phyloP scores from a whole-genome alignment of 495 filamentous ascomycete genomes.

The Baudoinia panamericana region DNA sequence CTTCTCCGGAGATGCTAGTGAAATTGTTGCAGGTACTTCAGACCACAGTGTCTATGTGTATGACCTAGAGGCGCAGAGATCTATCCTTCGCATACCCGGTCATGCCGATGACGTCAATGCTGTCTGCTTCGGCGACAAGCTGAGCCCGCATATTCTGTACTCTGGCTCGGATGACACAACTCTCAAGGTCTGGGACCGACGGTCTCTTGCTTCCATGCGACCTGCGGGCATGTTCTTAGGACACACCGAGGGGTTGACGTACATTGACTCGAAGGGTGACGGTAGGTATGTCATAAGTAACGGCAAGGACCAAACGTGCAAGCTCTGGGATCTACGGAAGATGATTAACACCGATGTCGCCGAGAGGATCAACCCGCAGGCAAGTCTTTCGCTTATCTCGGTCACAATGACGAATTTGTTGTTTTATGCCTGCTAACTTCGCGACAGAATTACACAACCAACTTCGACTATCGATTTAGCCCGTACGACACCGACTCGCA shows the following conservation, averaged over 20 bases:
- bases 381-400: neutral
- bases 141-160: constrained; percentile 87
- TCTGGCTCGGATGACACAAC: constrained; percentile 92
- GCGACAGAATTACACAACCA: constrained; percentile 39
- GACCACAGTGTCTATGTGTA: constrained; percentile 77
- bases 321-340: constrained; percentile 86
- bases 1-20: constrained; percentile 84
- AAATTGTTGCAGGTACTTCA: constrained; percentile 80
- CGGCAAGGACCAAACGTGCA: constrained; percentile 92
- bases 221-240: constrained; percentile 88
- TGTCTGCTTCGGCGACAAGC: constrained; percentile 83
- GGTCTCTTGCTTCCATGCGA: constrained; percentile 74
- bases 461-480: constrained; percentile 78
- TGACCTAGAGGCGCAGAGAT: constrained; percentile 66
- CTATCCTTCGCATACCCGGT: constrained; percentile 61
- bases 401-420: neutral
- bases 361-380: constrained; percentile 35
- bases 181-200: constrained; percentile 91
- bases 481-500: constrained; percentile 56
- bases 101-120: constrained; percentile 90
- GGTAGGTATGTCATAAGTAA: constrained; percentile 90
- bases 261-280: constrained; percentile 93
- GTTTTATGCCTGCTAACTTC: constrained; percentile 26
- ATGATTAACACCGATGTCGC: constrained; percentile 61
- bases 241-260: constrained; percentile 88